Evolutionary conservation across 78 protist genomes (phyloP).

Genomic region (Speleostelium caveatum): DNA sequence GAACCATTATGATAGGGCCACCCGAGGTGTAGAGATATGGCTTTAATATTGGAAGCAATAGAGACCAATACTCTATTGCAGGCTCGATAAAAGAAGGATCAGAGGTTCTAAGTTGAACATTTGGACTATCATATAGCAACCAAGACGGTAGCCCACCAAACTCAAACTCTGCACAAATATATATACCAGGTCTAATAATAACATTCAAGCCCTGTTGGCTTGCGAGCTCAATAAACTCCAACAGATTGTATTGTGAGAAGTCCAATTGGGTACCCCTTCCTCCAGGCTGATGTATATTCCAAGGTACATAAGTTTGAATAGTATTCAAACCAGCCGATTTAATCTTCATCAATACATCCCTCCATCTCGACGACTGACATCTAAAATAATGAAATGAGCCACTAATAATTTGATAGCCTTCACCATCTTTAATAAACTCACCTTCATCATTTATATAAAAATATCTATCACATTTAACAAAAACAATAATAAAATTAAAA

Average conservation of each 20-base stretch:
- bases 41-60: conserved; percentile 25
- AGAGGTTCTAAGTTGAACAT: not conserved
- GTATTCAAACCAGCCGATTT: conserved; percentile 60
- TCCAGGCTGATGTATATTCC: conserved; percentile 83
- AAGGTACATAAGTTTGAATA: conserved; percentile 82
- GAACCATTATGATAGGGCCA: conserved; percentile 84
- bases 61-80: conserved; percentile 6
- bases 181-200: conserved; percentile 68
- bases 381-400: conserved; percentile 76
- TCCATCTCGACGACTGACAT: conserved; percentile 22
- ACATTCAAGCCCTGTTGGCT: conserved; percentile 32
- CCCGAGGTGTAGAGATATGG: conserved; percentile 39
- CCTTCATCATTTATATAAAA: conserved; percentile 7
- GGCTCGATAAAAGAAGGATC: conserved; percentile 9
- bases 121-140: conserved; percentile 3
- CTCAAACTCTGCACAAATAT: conserved; percentile 81
- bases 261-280: no score
- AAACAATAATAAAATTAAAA: no score
- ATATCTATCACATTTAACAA: no score
- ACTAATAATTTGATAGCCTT: conserved; percentile 46
- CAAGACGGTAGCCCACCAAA: conserved; percentile 81
- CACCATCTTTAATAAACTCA: conserved; percentile 11
- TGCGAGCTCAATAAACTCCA: not conserved
- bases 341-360: conserved; percentile 21
- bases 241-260: not conserved